Conservation (phyloP, 805 yeast species). For the Priceomyces haplophilus region DNA sequence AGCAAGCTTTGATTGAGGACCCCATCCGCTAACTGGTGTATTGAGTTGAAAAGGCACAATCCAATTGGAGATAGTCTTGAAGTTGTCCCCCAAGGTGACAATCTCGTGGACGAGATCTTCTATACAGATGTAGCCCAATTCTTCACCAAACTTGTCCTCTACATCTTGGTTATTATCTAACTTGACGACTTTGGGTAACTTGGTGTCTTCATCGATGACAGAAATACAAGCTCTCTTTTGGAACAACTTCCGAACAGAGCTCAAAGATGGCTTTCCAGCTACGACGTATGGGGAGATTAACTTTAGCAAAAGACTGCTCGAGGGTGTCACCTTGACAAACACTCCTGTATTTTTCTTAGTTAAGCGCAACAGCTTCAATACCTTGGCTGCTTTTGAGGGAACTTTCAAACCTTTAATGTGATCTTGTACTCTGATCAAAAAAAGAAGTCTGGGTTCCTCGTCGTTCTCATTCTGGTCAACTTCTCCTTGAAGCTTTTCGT, state of each 20-base stretch:
- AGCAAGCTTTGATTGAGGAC: constrained; percentile 67
- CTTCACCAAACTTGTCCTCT: constrained; percentile 63
- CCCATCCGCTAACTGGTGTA: constrained; percentile 71
- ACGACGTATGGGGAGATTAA: constrained; percentile 71
- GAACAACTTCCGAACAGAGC: constrained; percentile 66
- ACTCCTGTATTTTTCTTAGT: constrained; percentile 63
- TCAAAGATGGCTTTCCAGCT: constrained; percentile 70
- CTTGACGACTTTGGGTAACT: constrained; percentile 36
- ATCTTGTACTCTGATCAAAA: constrained; percentile 66
- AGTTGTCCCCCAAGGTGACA: constrained; percentile 57
- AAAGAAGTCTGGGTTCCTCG: constrained; percentile 46
- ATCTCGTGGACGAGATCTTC: constrained; percentile 80
- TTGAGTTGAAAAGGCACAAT: constrained; percentile 67
- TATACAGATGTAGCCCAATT: constrained; percentile 66
- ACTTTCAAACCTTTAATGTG: constrained; percentile 57
- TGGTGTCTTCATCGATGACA: constrained; percentile 27
- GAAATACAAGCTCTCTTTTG: constrained; percentile 72
- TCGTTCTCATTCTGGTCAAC: constrained; percentile 25
- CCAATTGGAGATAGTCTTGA: constrained; percentile 59
- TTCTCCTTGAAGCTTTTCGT: constrained; percentile 48
- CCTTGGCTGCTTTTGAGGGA: constrained; percentile 60
- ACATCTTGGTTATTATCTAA: constrained; percentile 73
- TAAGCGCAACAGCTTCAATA: constrained; percentile 61
- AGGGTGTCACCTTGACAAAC: constrained; percentile 59
- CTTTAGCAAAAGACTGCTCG: constrained; percentile 61